Conservation (phyloP, 2,329 filamentous ascomycete species). For the Alternaria metachromatica region DNA sequence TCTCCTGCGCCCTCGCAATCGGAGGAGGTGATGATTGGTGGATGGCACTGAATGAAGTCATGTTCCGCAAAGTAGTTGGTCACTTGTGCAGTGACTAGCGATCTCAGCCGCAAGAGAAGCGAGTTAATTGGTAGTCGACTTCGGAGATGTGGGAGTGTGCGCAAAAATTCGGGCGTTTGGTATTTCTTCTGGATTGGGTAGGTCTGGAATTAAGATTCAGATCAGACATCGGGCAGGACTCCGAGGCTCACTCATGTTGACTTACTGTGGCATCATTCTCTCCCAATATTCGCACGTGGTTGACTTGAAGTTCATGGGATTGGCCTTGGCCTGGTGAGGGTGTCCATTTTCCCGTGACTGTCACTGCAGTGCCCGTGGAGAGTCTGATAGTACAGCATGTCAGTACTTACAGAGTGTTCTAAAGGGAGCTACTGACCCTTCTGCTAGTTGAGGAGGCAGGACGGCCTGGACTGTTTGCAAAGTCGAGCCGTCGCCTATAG, state of each 20-base stretch:
- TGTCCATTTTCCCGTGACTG: slow-evolving; percentile 78
- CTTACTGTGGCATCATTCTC: slow-evolving; percentile 79
- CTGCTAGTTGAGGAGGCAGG: slow-evolving; percentile 72
- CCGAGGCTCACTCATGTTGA: slow-evolving; percentile 18
- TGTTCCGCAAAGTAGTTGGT: slow-evolving; percentile 76
- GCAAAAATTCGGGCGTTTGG: slow-evolving; percentile 85
- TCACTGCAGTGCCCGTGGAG: slow-evolving; percentile 80
- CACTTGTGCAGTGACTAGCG: slow-evolving; percentile 75
- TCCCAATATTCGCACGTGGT: slow-evolving; percentile 73
- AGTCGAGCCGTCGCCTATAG: slow-evolving; percentile 86
- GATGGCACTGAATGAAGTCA: slow-evolving; percentile 82
- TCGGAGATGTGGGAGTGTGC: slow-evolving; percentile 86
- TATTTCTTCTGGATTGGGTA: slow-evolving; percentile 98
- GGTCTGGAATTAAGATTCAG: slow-evolving; percentile 60
- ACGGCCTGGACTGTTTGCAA: slow-evolving; percentile 81
- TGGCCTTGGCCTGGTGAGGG: slow-evolving; percentile 73
- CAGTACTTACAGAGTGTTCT: slow-evolving; percentile 14
- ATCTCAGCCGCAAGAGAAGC: slow-evolving; percentile 80
- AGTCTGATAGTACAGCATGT: slow-evolving; percentile 62
- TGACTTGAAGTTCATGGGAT: slow-evolving; percentile 80
- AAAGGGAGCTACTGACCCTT: slow-evolving; percentile 65
- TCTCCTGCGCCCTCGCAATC: slow-evolving; percentile 97
- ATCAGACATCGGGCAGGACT: slow-evolving; percentile 21
- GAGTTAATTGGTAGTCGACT: slow-evolving; percentile 81
- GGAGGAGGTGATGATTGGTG: slow-evolving; percentile 93